These are phyloP conservation scores for Breynia disticha DNA, from an alignment of 441 rosid genomes.

Conservation along the genomic window DNA sequence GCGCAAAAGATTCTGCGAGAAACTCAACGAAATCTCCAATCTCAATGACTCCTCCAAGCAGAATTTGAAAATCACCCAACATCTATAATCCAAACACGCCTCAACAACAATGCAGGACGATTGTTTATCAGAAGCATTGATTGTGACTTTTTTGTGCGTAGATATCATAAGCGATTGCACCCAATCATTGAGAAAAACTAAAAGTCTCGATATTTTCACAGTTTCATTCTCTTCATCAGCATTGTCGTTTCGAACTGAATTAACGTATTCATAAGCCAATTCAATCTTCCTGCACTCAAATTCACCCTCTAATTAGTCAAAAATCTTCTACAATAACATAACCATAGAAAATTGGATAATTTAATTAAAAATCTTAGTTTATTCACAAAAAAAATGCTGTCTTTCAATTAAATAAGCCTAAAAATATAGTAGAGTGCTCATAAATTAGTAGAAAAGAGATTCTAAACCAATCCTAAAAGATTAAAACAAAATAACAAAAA, in stretches of 20 bases:
- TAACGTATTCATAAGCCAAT: constrained; percentile 43
- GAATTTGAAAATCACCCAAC: constrained; percentile 72
- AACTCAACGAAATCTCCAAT: constrained; percentile 44
- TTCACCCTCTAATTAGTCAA: constrained; percentile 2
- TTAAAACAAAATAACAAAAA: background rate
- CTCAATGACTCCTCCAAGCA: constrained; percentile 58
- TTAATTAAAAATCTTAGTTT: too few relatives aligned
- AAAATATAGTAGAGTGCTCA: background rate
- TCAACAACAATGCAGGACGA: constrained; percentile 15
- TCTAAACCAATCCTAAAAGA: background rate
- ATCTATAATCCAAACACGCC: constrained; percentile 58
- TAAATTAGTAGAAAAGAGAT: background rate
- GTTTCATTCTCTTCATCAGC: constrained; percentile 42
- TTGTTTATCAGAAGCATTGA: constrained; percentile 14
- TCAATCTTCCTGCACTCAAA: constrained; percentile 69
- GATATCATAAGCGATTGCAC: constrained; percentile 55
- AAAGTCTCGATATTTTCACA: constrained; percentile 46
- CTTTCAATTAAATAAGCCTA: background rate
- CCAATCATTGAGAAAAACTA: constrained; percentile 72
- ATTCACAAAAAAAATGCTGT: background rate
- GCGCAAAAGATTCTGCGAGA: constrained; percentile 47
- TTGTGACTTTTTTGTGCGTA: constrained; percentile 31
- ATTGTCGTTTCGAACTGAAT: constrained; percentile 17
- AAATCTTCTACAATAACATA: background rate
- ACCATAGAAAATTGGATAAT: background rate